These are phyloP conservation scores for Epichloe aotearoae DNA, from an alignment of 2,329 filamentous ascomycete genomes.

Conservation along the genomic window DNA sequence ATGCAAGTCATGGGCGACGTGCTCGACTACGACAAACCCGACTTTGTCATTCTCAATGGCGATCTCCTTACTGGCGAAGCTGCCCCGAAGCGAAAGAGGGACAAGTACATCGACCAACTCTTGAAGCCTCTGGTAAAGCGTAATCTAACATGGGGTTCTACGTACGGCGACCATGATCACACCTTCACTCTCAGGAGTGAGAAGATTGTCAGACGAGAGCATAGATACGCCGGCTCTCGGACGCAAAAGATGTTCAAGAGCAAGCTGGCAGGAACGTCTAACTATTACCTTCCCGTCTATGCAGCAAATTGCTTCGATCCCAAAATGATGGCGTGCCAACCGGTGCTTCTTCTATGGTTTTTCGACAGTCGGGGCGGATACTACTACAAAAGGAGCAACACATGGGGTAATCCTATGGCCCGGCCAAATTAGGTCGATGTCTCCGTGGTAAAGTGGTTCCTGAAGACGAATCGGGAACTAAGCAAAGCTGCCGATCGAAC, in stretches of 20 bases:
- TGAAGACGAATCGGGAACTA: slow-evolving; percentile 18
- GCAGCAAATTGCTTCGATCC: slow-evolving; percentile 18
- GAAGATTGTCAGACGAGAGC: slow-evolving; percentile 26
- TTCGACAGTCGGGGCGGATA: slow-evolving; percentile 53
- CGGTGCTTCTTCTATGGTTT: slow-evolving; percentile 50
- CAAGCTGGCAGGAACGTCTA: slow-evolving; percentile 26
- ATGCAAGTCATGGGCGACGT: slow-evolving; percentile 43
- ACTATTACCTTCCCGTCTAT: slow-evolving; percentile 35
- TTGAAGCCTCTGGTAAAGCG: slow-evolving; percentile 43
- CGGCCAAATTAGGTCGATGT: slow-evolving; percentile 32
- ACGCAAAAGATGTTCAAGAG: slow-evolving; percentile 27
- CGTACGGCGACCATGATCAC: slow-evolving; percentile 60
- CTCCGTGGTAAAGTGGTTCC: slow-evolving; percentile 32
- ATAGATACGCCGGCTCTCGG: slow-evolving; percentile 22
- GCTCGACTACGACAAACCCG: slow-evolving; percentile 40
- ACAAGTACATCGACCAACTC: slow-evolving; percentile 43
- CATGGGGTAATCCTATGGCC: slow-evolving; percentile 15
- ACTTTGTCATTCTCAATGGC: slow-evolving; percentile 56
- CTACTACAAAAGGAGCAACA: slow-evolving; percentile 26
- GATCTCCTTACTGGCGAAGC: slow-evolving; percentile 60
- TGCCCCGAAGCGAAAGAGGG: slow-evolving; percentile 36
- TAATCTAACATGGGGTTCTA: slow-evolving; percentile 47
- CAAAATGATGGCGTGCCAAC: slow-evolving; percentile 6
- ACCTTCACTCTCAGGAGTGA: slow-evolving; percentile 40
- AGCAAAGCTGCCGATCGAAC: slow-evolving; percentile 15